Conservation (phyloP, 176 grass and related monocot genomes). For the Calamus simplicifolius region DNA sequence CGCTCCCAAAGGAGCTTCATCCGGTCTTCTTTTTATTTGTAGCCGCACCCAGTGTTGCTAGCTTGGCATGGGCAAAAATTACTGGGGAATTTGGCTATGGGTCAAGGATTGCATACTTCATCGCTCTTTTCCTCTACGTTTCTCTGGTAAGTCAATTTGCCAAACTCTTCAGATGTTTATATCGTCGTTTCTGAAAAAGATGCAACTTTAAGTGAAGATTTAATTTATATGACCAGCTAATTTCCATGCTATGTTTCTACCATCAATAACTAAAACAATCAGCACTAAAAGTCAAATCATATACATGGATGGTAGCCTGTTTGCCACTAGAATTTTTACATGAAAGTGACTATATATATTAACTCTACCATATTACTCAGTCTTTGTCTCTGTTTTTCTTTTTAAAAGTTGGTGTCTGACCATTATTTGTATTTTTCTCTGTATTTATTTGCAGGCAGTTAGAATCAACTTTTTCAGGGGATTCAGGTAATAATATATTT, state of each 20-base stretch:
- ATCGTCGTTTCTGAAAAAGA: neutral
- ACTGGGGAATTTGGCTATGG: slow-evolving; percentile 62
- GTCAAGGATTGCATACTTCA: slow-evolving; percentile 61
- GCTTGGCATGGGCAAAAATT: slow-evolving; percentile 76
- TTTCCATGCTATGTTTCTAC: no score
- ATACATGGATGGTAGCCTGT: no score
- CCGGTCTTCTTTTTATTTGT: slow-evolving; percentile 94
- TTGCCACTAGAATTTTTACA: neutral
- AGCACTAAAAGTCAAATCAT: no score
- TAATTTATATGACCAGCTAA: no score
- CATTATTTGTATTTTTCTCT: neutral
- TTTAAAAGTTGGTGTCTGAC: neutral
- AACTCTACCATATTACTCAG: no score
- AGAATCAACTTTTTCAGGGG: slow-evolving; percentile 82
- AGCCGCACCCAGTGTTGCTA: slow-evolving; percentile 72
- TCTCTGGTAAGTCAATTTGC: slow-evolving; percentile 45
- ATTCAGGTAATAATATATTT: slow-evolving; percentile 31
- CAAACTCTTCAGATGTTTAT: neutral
- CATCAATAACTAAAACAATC: no score
- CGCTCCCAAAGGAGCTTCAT: slow-evolving; percentile 78
- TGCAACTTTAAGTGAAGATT: neutral
- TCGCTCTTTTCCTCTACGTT: slow-evolving; percentile 78
- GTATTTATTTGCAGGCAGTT: slow-evolving; percentile 37
- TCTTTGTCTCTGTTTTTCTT: no score
- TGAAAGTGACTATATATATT: neutral